Percentiles rank a stretch among this genome's conserved stretches.
These are phyloP conservation scores for Saussurea involucrata DNA, from an alignment of 129 eudicot genomes.

Conservation along the genomic window DNA sequence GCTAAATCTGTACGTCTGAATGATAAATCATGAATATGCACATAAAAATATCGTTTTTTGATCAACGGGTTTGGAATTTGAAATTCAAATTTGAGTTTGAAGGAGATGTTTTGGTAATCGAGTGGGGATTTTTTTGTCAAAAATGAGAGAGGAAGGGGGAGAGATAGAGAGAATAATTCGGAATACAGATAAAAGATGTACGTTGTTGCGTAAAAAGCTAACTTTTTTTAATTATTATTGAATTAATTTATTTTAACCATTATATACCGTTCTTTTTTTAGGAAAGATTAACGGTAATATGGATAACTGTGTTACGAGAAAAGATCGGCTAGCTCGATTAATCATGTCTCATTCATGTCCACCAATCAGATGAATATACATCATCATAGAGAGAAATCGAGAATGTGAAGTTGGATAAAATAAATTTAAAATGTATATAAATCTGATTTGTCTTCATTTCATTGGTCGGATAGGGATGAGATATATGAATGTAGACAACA, in stretches of 20 bases:
- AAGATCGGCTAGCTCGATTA: background rate
- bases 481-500: no score
- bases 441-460: no score
- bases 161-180: conserved; percentile 20
- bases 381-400: no score
- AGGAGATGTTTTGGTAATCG: background rate
- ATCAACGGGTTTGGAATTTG: background rate
- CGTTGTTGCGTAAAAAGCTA: background rate
- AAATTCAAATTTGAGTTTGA: background rate
- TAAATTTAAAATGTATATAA: no score
- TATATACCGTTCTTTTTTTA: background rate
- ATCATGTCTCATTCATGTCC: no score
- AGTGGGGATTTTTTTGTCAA: background rate
- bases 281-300: background rate
- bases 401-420: no score
- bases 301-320: background rate
- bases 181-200: background rate
- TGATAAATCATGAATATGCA: background rate
- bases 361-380: no score
- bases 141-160: conserved; percentile 12
- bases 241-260: background rate
- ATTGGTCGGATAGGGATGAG: no score
- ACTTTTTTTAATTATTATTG: background rate
- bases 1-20: background rate
- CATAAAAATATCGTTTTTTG: background rate